These are phyloP conservation scores for Triticum timopheevii DNA, from an alignment of 176 grass and related monocot genomes.

Conservation along the genomic window DNA sequence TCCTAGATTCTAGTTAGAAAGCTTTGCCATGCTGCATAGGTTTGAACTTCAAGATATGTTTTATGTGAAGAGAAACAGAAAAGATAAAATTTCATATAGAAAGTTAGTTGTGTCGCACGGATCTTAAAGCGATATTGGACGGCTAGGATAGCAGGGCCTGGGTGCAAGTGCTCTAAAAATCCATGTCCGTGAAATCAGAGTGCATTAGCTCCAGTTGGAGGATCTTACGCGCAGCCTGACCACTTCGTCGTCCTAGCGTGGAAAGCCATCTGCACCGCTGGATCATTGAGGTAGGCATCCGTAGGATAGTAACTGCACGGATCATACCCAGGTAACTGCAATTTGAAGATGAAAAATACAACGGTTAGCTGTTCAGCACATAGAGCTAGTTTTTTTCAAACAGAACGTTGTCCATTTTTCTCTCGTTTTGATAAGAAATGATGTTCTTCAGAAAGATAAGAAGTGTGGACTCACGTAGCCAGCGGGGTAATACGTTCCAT, in stretches of 20 bases:
- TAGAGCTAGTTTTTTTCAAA: neutral
- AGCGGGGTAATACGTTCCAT: slow-evolving; percentile 23
- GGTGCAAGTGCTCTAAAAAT: too few relatives aligned
- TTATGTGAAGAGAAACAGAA: too few relatives aligned
- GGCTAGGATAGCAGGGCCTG: too few relatives aligned
- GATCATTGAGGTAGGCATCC: neutral
- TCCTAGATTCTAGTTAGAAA: too few relatives aligned
- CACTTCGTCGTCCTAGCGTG: neutral
- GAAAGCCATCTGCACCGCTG: neutral
- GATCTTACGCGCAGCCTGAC: neutral
- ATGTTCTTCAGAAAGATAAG: neutral
- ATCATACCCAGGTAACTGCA: slow-evolving; percentile 39
- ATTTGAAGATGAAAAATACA: neutral
- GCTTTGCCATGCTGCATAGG: too few relatives aligned
- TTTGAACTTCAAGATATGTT: too few relatives aligned
- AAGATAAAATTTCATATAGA: too few relatives aligned
- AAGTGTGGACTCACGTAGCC: slow-evolving; percentile 18
- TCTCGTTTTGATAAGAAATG: too few relatives aligned
- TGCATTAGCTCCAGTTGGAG: neutral
- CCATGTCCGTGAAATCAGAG: neutral
- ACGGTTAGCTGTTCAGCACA: neutral
- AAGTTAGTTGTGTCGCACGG: too few relatives aligned
- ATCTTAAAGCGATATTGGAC: too few relatives aligned
- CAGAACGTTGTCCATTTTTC: too few relatives aligned
- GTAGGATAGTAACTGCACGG: neutral